Evolutionary conservation across 129 eudicot species (phyloP).

Genomic region (Gnaphalium uliginosum): DNA sequence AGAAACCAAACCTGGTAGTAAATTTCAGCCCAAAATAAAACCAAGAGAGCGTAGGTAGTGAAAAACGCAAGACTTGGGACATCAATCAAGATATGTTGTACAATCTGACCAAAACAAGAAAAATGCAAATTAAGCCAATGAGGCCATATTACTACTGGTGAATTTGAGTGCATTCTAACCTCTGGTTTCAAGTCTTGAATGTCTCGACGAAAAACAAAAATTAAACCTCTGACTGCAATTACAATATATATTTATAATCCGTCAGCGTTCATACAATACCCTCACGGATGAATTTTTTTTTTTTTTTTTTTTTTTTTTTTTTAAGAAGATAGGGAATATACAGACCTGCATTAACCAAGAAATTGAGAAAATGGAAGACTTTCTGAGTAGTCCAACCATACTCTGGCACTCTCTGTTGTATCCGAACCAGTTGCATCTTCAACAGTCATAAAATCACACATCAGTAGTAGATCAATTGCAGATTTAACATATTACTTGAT

Average conservation of each 20-base stretch:
- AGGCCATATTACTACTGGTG: background rate
- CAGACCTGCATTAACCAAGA: constrained; percentile 89
- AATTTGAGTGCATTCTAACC: constrained; percentile 38
- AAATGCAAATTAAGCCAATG: background rate
- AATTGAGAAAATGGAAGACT: constrained; percentile 89
- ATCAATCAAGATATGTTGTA: constrained; percentile 79
- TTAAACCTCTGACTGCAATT: constrained; percentile 63
- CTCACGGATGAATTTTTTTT: no score
- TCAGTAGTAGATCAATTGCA: background rate
- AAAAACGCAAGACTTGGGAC: constrained; percentile 92
- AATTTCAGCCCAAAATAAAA: constrained; percentile 95
- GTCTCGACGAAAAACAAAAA: constrained; percentile 76
- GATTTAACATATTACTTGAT: background rate
- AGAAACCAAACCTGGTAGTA: constrained; percentile 72
- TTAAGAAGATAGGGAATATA: no score
- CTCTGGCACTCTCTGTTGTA: constrained; percentile 87
- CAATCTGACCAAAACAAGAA: constrained; percentile 36
- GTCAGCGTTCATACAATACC: background rate
- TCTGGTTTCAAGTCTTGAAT: constrained; percentile 61
- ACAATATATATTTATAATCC: constrained; percentile 5
- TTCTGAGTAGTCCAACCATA: constrained; percentile 99
- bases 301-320: no score
- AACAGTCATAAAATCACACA: constrained; percentile 8
- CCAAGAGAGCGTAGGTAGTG: constrained; percentile 83
- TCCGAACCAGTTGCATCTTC: constrained; percentile 82